Evolutionary conservation across 257 asterid species (phyloP).

Genomic region (Datura wrightii): DNA sequence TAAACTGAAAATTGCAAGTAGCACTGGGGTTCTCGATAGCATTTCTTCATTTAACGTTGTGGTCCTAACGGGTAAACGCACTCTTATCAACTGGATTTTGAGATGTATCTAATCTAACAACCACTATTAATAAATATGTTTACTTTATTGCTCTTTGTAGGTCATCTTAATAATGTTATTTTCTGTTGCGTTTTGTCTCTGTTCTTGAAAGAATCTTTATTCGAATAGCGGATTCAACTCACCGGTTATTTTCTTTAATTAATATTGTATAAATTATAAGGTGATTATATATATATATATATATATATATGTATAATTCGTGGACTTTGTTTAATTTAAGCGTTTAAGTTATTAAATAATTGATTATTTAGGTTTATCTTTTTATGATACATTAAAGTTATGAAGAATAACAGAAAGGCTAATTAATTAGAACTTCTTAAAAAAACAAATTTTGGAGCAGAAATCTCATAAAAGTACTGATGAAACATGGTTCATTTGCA

Average conservation of each 20-base stretch:
- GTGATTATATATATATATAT: no score
- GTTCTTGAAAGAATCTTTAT: background rate
- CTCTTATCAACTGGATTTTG: background rate
- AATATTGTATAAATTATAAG: no score
- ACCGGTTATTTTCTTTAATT: background rate
- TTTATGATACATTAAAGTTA: no score
- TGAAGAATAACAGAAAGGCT: background rate
- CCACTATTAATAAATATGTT: background rate
- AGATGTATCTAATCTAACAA: background rate
- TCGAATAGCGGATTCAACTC: background rate
- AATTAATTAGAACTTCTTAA: background rate
- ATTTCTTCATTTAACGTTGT: slow-evolving; percentile 8
- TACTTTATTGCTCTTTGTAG: background rate
- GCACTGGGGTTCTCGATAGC: background rate
- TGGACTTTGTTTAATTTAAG: no score
- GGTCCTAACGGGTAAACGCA: background rate
- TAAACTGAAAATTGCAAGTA: background rate
- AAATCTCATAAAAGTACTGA: background rate
- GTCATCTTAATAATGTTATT: background rate
- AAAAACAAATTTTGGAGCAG: background rate
- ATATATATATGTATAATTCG: no score
- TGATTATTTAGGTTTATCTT: no score
- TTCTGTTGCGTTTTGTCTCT: background rate
- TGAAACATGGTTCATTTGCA: background rate
- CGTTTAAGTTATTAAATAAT: no score